Conservation (phyloP, 2,329 filamentous ascomycete genomes). For the Diaporthe ampelina region DNA sequence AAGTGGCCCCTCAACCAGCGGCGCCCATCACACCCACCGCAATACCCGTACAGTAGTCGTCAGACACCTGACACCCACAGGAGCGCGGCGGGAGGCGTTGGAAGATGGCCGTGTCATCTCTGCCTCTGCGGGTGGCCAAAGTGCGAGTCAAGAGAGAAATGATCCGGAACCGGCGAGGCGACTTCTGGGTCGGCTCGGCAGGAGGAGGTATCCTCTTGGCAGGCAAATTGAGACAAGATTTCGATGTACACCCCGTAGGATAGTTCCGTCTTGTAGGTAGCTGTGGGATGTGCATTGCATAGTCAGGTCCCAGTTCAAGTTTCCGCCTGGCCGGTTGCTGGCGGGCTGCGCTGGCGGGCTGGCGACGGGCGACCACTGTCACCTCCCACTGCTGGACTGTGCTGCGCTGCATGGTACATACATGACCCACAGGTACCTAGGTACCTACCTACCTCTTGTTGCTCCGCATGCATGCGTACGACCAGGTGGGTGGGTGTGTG, state of each 20-base stretch:
- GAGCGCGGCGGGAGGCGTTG: background rate
- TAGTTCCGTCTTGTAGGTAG: slow-evolving; percentile 11
- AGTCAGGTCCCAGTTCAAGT: slow-evolving; percentile 32
- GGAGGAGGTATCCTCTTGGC: slow-evolving; percentile 18
- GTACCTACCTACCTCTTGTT: background rate
- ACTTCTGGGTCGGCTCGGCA: slow-evolving; percentile 21
- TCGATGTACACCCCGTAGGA: slow-evolving; percentile 19
- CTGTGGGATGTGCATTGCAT: slow-evolving; percentile 30
- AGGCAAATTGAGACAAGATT: slow-evolving; percentile 32
- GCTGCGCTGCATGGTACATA: background rate
- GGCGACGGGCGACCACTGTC: background rate
- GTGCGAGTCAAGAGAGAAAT: slow-evolving; percentile 33
- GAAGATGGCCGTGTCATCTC: slow-evolving; percentile 19
- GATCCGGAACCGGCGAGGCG: slow-evolving; percentile 37
- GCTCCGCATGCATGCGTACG: slow-evolving; percentile 14
- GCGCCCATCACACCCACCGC: slow-evolving; percentile 24
- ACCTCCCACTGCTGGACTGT: slow-evolving; percentile 3
- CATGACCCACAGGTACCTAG: slow-evolving; percentile 6
- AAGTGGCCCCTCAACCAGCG: slow-evolving; percentile 26
- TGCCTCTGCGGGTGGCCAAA: slow-evolving; percentile 30
- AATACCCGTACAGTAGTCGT: slow-evolving; percentile 19
- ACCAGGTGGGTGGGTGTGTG: slow-evolving; percentile 20
- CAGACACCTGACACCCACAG: slow-evolving; percentile 14
- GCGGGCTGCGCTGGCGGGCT: background rate
- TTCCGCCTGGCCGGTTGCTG: slow-evolving; percentile 31